A percentile compares a stretch with the other conserved stretches of the same genome.
These are phyloP conservation scores for Debaryomyces sp. DNA, from an alignment of 1,139 yeast genomes.

Conservation along the genomic window DNA sequence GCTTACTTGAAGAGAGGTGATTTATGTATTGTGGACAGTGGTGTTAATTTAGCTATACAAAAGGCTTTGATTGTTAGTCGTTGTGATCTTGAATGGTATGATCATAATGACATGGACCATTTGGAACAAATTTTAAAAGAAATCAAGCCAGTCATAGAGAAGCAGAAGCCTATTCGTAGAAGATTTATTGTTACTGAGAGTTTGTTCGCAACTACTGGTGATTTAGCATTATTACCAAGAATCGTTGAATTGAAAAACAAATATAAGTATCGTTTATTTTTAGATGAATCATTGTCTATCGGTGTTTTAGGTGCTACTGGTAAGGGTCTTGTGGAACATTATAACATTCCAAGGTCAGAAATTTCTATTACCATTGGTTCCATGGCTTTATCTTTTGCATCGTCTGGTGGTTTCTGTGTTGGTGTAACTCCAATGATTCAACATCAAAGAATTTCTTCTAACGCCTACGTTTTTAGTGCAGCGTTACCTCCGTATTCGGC, in stretches of 20 bases:
- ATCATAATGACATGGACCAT: conserved; percentile 87
- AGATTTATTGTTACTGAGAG: conserved; percentile 93
- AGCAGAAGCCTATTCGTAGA: conserved; percentile 76
- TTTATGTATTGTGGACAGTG: conserved; percentile 83
- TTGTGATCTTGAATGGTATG: conserved; percentile 79
- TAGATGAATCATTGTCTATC: conserved; percentile 85
- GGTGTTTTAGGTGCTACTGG: conserved; percentile 89
- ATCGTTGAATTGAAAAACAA: conserved; percentile 75
- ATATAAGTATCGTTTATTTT: conserved; percentile 80
- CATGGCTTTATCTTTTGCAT: conserved; percentile 79
- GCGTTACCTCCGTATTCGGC: conserved; percentile 93
- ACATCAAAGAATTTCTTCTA: conserved; percentile 89
- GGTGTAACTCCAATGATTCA: conserved; percentile 84
- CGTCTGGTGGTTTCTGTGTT: conserved; percentile 94
- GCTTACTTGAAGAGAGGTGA: conserved; percentile 96
- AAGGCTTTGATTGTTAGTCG: conserved; percentile 88
- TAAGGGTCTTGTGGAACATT: conserved; percentile 80
- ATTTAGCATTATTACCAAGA: conserved; percentile 69
- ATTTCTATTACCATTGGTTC: conserved; percentile 88
- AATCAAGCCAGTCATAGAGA: conserved; percentile 63
- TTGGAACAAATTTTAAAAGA: conserved; percentile 68
- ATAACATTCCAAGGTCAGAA: conserved; percentile 61
- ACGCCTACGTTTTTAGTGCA: conserved; percentile 93
- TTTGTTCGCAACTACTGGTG: conserved; percentile 80
- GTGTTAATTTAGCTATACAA: conserved; percentile 76